Evolutionary conservation across 257 asterid species (phyloP).

Genomic region (Gentiana macrophylla): DNA sequence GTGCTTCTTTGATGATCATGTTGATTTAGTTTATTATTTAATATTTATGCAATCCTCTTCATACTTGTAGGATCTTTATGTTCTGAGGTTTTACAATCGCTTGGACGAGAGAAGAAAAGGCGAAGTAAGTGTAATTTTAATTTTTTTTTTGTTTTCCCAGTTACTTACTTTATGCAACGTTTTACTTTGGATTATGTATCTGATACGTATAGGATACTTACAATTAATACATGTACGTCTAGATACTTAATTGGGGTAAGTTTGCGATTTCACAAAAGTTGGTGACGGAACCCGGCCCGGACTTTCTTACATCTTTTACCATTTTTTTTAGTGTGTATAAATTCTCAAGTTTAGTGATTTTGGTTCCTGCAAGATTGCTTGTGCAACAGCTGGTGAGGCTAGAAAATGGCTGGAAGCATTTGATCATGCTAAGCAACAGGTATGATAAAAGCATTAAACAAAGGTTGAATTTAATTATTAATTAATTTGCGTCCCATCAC

Average conservation of each 20-base stretch:
- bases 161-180: too few relatives aligned
- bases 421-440: slow-evolving; percentile 95
- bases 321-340: not conserved
- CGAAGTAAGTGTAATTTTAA: slow-evolving; percentile 55
- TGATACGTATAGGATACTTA: too few relatives aligned
- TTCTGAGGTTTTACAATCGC: slow-evolving; percentile 77
- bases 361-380: slow-evolving; percentile 73
- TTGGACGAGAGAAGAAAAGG: slow-evolving; percentile 90
- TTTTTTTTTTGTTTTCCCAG: too few relatives aligned
- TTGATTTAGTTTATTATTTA: slow-evolving; percentile 1
- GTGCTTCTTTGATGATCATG: not conserved
- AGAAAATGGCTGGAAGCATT: slow-evolving; percentile 96
- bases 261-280: too few relatives aligned
- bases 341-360: slow-evolving; percentile 9
- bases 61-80: slow-evolving; percentile 60
- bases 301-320: too few relatives aligned
- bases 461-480: not conserved
- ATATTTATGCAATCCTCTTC: slow-evolving; percentile 1
- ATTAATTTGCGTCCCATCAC: too few relatives aligned
- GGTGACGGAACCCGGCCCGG: too few relatives aligned
- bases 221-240: too few relatives aligned
- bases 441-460: slow-evolving; percentile 19
- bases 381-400: slow-evolving; percentile 75
- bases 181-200: too few relatives aligned
- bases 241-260: too few relatives aligned